phyloP scores from a whole-genome alignment of 805 yeast genomes.

The Pichia cabralensis region DNA sequence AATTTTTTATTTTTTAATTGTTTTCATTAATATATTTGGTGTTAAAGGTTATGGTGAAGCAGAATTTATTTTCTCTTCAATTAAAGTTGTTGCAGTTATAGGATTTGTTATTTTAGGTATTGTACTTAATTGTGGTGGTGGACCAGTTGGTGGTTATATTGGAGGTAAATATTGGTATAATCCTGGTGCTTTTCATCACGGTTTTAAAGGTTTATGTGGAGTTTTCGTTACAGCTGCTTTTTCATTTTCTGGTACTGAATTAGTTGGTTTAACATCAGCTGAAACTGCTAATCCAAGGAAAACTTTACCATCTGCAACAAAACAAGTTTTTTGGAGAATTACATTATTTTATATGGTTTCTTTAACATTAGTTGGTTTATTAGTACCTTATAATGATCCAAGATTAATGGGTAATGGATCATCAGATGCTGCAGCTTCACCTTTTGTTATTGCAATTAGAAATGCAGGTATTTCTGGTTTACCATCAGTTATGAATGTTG shows the following conservation, averaged over 20 bases:
- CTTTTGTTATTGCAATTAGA: slow-evolving; percentile 63
- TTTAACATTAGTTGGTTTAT: slow-evolving; percentile 37
- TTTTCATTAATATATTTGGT: slow-evolving; percentile 45
- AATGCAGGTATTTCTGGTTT: slow-evolving; percentile 53
- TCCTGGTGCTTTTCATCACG: slow-evolving; percentile 42
- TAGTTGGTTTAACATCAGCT: slow-evolving; percentile 52
- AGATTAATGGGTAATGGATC: slow-evolving; percentile 34
- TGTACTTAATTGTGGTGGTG: slow-evolving; percentile 50
- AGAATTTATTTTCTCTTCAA: slow-evolving; percentile 42
- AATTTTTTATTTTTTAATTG: slow-evolving; percentile 39
- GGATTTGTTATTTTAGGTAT: slow-evolving; percentile 48
- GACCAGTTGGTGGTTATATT: slow-evolving; percentile 44
- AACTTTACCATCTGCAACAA: slow-evolving; percentile 50
- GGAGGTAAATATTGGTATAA: slow-evolving; percentile 50
- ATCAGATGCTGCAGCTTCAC: slow-evolving; percentile 55
- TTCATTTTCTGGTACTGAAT: slow-evolving; percentile 56
- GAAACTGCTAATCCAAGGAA: slow-evolving; percentile 50
- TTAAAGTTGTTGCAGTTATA: slow-evolving; percentile 44
- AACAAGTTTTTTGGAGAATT: slow-evolving; percentile 53
- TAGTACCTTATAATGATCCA: slow-evolving; percentile 44
- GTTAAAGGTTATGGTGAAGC: slow-evolving; percentile 59
- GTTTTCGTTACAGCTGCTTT: slow-evolving; percentile 50
- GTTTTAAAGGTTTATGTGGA: slow-evolving; percentile 53
- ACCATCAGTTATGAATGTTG: slow-evolving; percentile 68
- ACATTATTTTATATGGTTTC: slow-evolving; percentile 43